Conservation (phyloP, 1,284 basidiomycete species). For the Sparassis latifolia region DNA sequence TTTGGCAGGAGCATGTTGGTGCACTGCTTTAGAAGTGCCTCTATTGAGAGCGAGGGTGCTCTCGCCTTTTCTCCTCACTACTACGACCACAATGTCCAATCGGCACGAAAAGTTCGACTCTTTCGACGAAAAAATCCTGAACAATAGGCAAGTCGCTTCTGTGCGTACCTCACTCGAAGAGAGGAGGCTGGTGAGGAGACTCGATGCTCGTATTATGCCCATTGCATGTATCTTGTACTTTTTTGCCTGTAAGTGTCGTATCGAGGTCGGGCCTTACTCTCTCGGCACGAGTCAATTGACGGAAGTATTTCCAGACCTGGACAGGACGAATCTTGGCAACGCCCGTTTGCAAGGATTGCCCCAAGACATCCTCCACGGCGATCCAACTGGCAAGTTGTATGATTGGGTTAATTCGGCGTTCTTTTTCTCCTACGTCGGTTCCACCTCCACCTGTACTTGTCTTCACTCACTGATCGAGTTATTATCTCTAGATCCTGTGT, state of each 20-base stretch:
- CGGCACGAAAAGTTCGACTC: too few species aligned
- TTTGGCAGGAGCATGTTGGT: too few species aligned
- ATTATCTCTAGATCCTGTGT: slow-evolving; percentile 48
- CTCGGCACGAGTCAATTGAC: neutral
- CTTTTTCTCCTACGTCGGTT: slow-evolving; percentile 67
- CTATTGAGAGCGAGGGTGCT: too few species aligned
- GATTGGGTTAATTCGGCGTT: slow-evolving; percentile 74
- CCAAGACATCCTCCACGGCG: slow-evolving; percentile 56
- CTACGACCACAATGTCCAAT: too few species aligned
- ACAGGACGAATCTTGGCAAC: slow-evolving; percentile 72
- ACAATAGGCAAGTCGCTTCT: too few species aligned
- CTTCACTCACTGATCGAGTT: neutral
- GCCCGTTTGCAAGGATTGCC: slow-evolving; percentile 67
- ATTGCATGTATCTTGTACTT: slow-evolving; percentile 68
- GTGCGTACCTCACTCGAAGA: slow-evolving; percentile 34
- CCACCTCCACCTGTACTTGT: neutral
- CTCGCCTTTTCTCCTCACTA: too few species aligned
- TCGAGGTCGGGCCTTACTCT: neutral
- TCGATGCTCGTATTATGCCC: slow-evolving; percentile 64
- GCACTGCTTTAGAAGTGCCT: too few species aligned
- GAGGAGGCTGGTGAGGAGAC: slow-evolving; percentile 51
- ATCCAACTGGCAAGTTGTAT: slow-evolving; percentile 57
- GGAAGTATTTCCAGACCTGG: slow-evolving; percentile 43
- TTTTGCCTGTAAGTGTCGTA: slow-evolving; percentile 54
- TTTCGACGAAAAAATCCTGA: too few species aligned